Percentiles rank a stretch among this genome's conserved stretches.
Evolutionary conservation across 768 basidiomycete species (phyloP).

Genomic region (Rhodosporidiobolus odoratus): DNA sequence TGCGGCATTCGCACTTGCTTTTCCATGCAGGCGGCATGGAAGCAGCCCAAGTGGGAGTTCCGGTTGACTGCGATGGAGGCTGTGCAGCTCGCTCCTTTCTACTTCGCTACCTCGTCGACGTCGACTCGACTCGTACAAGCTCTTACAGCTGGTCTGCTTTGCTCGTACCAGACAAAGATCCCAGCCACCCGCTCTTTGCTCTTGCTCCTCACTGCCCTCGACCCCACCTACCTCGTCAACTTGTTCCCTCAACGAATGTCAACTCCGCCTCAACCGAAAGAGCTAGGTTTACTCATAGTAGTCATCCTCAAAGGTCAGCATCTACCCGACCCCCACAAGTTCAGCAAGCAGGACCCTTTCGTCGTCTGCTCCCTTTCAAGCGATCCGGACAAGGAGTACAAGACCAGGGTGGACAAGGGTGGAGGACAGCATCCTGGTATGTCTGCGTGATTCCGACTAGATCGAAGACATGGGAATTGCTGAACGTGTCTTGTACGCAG

Average conservation of each 20-base stretch:
- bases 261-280: background rate
- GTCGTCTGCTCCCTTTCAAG: background rate
- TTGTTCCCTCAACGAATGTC: background rate
- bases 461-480: background rate
- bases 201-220: conserved; percentile 6
- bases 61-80: no score
- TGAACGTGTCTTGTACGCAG: background rate
- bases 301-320: conserved; percentile 10
- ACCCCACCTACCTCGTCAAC: conserved; percentile 13
- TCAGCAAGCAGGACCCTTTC: conserved; percentile 19
- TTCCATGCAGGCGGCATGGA: no score
- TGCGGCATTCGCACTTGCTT: no score
- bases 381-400: background rate
- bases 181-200: background rate
- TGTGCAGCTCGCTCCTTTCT: no score
- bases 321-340: conserved; percentile 8
- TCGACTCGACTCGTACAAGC: background rate
- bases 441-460: background rate
- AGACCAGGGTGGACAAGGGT: conserved; percentile 1
- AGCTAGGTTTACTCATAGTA: conserved; percentile 10
- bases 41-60: no score
- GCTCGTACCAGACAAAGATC: background rate
- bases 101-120: background rate
- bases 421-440: conserved; percentile 16
- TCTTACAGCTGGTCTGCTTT: no score